Conservation (phyloP, 1,139 yeast genomes). For the Yamadazyma blattariae region DNA sequence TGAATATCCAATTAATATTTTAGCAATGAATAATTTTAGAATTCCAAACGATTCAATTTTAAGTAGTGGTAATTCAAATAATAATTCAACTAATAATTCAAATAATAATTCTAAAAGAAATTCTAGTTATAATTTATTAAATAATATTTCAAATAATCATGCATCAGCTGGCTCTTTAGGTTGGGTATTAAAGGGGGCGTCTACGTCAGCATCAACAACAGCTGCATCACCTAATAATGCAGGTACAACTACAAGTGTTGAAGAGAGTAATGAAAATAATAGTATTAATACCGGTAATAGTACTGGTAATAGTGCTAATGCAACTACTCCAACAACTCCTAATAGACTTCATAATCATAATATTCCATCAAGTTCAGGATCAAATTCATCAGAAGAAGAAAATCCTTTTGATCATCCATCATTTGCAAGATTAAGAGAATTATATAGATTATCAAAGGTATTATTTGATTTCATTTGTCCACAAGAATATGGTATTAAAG, state of each 20-base stretch:
- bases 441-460: slow-evolving; percentile 87
- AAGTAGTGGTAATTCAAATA: slow-evolving; percentile 10
- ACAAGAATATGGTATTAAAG: slow-evolving; percentile 96
- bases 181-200: slow-evolving; percentile 66
- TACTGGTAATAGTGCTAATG: neutral
- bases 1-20: slow-evolving; percentile 75
- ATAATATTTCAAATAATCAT: slow-evolving; percentile 21
- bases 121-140: slow-evolving; percentile 30
- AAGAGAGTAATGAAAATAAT: slow-evolving; percentile 16
- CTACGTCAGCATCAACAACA: too few species aligned
- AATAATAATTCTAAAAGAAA: slow-evolving; percentile 13
- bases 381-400: slow-evolving; percentile 11
- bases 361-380: neutral
- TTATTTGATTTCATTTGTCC: slow-evolving; percentile 97
- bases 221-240: too few species aligned
- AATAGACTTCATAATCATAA: neutral
- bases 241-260: slow-evolving; percentile 18
- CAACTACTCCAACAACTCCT: neutral
- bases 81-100: slow-evolving; percentile 10
- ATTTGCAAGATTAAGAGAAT: slow-evolving; percentile 77
- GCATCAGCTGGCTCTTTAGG: slow-evolving; percentile 69
- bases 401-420: slow-evolving; percentile 82
- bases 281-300: neutral
- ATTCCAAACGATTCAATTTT: slow-evolving; percentile 34
- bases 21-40: slow-evolving; percentile 75